Conservation (phyloP, 2,329 filamentous ascomycete genomes). For the Aspergillus ibericus region DNA sequence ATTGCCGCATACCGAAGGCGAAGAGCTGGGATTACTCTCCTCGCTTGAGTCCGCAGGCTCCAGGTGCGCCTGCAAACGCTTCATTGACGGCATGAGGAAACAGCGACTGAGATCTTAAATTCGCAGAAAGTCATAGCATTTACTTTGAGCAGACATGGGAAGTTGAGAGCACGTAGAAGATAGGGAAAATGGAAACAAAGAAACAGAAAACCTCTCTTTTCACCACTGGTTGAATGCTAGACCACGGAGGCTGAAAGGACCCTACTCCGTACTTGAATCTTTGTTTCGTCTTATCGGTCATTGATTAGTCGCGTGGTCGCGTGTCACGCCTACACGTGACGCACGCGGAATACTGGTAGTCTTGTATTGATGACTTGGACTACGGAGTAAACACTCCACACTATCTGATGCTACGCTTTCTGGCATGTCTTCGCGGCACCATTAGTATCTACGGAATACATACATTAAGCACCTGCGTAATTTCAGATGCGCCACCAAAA, state of each 20-base stretch:
- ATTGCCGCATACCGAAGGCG: conserved; percentile 30
- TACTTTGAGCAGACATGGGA: neutral
- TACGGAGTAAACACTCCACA: too few species aligned
- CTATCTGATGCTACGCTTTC: too few species aligned
- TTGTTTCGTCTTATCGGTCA: conserved; percentile 5
- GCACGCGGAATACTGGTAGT: neutral
- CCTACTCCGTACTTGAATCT: neutral
- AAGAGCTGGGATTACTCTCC: conserved; percentile 23
- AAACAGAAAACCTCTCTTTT: neutral
- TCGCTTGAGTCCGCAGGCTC: conserved; percentile 35
- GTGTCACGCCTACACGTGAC: conserved; percentile 7
- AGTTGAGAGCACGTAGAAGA: neutral
- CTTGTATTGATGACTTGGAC: neutral
- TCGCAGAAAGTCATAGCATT: neutral
- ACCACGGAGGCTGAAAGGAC: neutral
- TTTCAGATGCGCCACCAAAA: neutral
- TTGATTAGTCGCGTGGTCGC: conserved; percentile 16
- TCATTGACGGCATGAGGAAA: conserved; percentile 43
- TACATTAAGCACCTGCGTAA: neutral
- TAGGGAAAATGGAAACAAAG: neutral
- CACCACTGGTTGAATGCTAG: neutral
- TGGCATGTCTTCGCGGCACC: too few species aligned
- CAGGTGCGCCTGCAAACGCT: conserved; percentile 37
- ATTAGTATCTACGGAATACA: neutral
- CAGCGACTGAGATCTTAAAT: conserved; percentile 1